phyloP scores from a whole-genome alignment of 2,329 filamentous ascomycete species.

The Chaetomium strumarium region DNA sequence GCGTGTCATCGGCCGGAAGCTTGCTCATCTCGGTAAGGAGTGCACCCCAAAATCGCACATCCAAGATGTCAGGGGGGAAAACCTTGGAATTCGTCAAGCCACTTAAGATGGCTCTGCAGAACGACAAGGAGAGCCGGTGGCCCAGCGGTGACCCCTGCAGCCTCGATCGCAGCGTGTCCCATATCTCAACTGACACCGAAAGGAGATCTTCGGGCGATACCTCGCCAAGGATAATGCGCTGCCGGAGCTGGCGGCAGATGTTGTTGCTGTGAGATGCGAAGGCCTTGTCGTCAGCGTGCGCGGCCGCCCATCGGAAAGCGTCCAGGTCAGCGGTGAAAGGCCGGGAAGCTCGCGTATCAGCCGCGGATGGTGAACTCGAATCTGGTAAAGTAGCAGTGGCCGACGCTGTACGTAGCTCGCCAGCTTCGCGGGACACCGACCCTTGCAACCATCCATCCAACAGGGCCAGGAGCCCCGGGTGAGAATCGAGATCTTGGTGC shows the following conservation, averaged over 20 bases:
- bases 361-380: background rate
- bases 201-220: slow-evolving; percentile 5
- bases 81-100: slow-evolving; percentile 15
- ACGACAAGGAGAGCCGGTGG: slow-evolving; percentile 3
- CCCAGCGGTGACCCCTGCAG: slow-evolving; percentile 1
- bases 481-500: slow-evolving; percentile 21
- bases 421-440: background rate
- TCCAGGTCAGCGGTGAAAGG: slow-evolving; percentile 7
- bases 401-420: background rate
- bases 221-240: slow-evolving; percentile 15
- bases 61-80: slow-evolving; percentile 11
- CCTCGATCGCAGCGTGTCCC: slow-evolving; percentile 13
- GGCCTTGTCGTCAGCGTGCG: background rate
- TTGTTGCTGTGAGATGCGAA: slow-evolving; percentile 19
- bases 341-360: background rate
- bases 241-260: slow-evolving; percentile 23
- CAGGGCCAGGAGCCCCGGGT: slow-evolving; percentile 4
- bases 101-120: slow-evolving; percentile 15
- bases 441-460: slow-evolving; percentile 14
- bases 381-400: background rate
- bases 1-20: slow-evolving; percentile 14
- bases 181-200: slow-evolving; percentile 11
- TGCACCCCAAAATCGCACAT: slow-evolving; percentile 15
- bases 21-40: slow-evolving; percentile 16
- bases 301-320: slow-evolving; percentile 5